A percentile compares a stretch with the other conserved stretches of the same genome.
phyloP scores from a whole-genome alignment of 2,329 filamentous ascomycete species.

The Lasiodiplodia theobromae region DNA sequence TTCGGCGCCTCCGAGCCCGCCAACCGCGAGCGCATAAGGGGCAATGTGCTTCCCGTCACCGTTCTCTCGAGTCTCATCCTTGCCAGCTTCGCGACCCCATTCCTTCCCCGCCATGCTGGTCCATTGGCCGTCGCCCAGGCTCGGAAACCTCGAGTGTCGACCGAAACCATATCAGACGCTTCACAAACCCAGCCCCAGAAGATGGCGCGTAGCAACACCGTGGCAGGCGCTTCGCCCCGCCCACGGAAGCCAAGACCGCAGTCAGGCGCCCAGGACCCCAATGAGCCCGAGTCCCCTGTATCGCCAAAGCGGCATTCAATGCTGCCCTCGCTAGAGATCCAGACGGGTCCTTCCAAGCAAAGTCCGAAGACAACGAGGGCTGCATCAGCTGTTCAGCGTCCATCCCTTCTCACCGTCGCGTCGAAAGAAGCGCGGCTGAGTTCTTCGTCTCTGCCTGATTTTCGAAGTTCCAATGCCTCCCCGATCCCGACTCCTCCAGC shows the following conservation, averaged over 20 bases:
- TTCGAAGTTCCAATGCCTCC: slow-evolving; percentile 59
- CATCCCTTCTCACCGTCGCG: slow-evolving; percentile 61
- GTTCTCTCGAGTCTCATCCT: slow-evolving; percentile 82
- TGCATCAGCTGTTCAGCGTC: slow-evolving; percentile 47
- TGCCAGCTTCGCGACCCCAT: slow-evolving; percentile 76
- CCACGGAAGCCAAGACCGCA: slow-evolving; percentile 51
- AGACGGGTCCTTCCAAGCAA: slow-evolving; percentile 40
- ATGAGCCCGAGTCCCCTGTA: slow-evolving; percentile 33
- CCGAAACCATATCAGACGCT: slow-evolving; percentile 68
- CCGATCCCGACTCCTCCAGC: slow-evolving; percentile 48
- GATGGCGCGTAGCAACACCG: slow-evolving; percentile 73
- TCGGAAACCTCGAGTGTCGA: slow-evolving; percentile 71
- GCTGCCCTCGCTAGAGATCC: slow-evolving; percentile 36
- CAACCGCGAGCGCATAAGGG: slow-evolving; percentile 77
- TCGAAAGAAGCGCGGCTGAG: slow-evolving; percentile 68
- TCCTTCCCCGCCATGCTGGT: slow-evolving; percentile 78
- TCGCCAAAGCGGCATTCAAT: slow-evolving; percentile 26
- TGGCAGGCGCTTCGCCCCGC: slow-evolving; percentile 56
- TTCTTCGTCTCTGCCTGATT: slow-evolving; percentile 71
- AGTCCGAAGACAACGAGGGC: slow-evolving; percentile 34
- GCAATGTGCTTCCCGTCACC: slow-evolving; percentile 81
- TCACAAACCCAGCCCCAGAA: slow-evolving; percentile 61
- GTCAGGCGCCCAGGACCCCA: slow-evolving; percentile 34
- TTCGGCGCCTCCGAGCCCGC: slow-evolving; percentile 76
- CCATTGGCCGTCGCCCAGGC: slow-evolving; percentile 84